Percentiles rank a stretch among this genome's conserved stretches.
phyloP scores from a whole-genome alignment of 805 yeast species.

The Lipomyces kockii region DNA sequence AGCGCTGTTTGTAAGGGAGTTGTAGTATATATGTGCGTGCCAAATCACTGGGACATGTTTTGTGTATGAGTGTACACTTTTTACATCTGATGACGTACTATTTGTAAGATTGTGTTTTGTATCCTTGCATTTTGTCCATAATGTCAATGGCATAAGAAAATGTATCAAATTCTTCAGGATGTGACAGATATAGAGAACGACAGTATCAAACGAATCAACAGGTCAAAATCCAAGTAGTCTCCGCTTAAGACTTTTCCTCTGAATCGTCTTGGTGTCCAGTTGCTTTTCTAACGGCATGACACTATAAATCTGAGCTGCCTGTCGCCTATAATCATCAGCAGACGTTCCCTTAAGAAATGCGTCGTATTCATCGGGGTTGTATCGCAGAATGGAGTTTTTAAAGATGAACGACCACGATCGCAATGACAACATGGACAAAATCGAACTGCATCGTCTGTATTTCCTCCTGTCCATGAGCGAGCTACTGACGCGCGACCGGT shows the following conservation, averaged over 20 bases:
- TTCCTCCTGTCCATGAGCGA: not conserved
- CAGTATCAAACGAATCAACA: not conserved
- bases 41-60: not conserved
- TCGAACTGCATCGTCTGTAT: not conserved
- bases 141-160: not conserved
- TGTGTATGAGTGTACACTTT: not conserved
- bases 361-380: not conserved
- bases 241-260: not conserved
- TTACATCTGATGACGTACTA: not conserved
- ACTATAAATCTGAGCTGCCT: not conserved
- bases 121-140: not conserved
- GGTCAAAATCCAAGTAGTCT: not conserved
- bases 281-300: not conserved
- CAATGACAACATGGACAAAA: not conserved
- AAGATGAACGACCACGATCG: not conserved
- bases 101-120: not conserved
- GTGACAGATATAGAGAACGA: not conserved
- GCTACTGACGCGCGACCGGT: not conserved
- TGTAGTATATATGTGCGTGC: not conserved
- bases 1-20: not conserved
- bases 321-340: not conserved
- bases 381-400: not conserved
- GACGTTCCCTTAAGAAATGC: not conserved
- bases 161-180: not conserved
- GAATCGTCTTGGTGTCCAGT: not conserved